phyloP scores from a whole-genome alignment of 441 rosid genomes.

The Syzygium syzygioides region DNA sequence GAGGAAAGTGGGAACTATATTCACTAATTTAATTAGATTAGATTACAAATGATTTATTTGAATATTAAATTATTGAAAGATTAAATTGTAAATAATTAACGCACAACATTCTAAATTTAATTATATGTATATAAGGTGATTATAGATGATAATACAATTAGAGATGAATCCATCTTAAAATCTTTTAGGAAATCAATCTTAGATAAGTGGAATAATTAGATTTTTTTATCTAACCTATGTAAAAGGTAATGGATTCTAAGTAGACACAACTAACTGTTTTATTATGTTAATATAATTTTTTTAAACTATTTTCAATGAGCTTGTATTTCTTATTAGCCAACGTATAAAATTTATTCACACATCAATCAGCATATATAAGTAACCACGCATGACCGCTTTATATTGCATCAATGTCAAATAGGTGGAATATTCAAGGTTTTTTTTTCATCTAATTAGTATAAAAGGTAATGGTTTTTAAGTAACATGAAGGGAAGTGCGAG shows the following conservation, averaged over 20 bases:
- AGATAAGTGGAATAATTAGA: not conserved
- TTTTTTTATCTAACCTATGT: not conserved
- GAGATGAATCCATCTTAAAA: not conserved
- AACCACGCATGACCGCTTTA: not conserved
- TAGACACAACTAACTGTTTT: not conserved
- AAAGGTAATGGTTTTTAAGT: not conserved
- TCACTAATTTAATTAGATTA: not conserved
- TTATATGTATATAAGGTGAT: not conserved
- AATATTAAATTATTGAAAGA: not conserved
- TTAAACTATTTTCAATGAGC: not conserved
- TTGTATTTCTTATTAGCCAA: not conserved
- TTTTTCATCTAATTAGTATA: not conserved
- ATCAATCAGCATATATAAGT: not conserved
- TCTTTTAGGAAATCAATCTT: not conserved
- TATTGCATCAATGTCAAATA: not conserved
- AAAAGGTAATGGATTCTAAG: not conserved
- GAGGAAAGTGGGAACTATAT: not conserved
- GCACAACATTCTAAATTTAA: not conserved
- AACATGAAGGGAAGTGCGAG: not conserved
- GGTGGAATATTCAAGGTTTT: not conserved
- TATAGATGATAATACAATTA: too few species aligned
- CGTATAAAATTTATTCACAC: not conserved
- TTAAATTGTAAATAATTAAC: not conserved
- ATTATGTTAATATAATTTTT: too few species aligned
- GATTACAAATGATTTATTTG: not conserved